Base-by-base conservation (phyloP, 176 grass and related monocot species). In the Phyllostachys edulis region DNA sequence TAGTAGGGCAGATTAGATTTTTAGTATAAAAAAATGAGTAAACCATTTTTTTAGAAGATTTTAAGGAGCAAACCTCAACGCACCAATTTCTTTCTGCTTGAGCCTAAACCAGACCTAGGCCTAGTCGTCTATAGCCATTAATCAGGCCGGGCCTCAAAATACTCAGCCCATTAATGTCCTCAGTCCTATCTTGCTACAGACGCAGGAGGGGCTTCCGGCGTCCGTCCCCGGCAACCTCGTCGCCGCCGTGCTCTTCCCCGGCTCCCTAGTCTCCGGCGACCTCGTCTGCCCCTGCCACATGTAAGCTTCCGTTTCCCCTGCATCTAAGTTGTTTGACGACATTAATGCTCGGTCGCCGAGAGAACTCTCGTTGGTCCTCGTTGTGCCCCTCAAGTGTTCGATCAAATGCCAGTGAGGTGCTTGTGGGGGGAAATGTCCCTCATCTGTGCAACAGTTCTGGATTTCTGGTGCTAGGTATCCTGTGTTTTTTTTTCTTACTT, bases 371-470 rank as follows among this genome's bases (percentile, higher is more conserved):
- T 11, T 38, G 38, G 34, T 67, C 56, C 1, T 5, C 46, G 77
- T 15, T 18, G 54, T 23, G 44, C 56, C 70, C 70, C 10, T 45
- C 27, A 77, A 17, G 1, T 82, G 79, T 62, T 82, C 54, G 72
- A 81, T 62, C 32, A 62, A 87, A 82, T 87, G 63, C 64, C 32
- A n/a, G 11, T 51, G 16, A 20, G 52, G 54, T 21, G 5, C 15
- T 7, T 29, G 29, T 29, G 73, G 9, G 73, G 9, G 14, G 20
- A 2, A 5, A 12, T 21, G 1, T 24, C 23, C 46, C 34, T 51
- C 2, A 10, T 52, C 23, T 34, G 0, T 21, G 55, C 52, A 16
- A 40, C 0, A 73, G 15, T 56, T 62, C 5, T 21, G 24, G 62
- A n/a, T 73, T 10, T 73, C 17, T 50, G 20, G 26, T 68, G 17